phyloP scores from a whole-genome alignment of 148 eudicot genomes.

The Chenopodium quinoa region DNA sequence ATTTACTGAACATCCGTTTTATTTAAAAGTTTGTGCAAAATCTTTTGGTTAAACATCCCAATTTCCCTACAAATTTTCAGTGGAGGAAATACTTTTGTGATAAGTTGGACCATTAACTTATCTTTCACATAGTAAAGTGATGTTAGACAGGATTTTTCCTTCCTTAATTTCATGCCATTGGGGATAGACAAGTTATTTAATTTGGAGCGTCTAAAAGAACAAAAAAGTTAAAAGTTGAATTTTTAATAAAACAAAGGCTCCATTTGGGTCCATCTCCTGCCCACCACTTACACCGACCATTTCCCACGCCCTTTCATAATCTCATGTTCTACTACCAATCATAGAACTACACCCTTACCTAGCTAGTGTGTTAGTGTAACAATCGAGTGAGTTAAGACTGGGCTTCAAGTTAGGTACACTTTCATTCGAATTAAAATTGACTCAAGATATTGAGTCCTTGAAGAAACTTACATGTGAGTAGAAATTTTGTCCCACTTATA shows the following conservation, averaged over 20 bases:
- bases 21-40: no score
- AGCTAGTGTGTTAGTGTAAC: no score
- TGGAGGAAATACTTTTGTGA: background rate
- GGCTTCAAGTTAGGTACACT: no score
- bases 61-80: background rate
- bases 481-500: no score
- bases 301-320: background rate
- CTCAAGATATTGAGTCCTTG: no score
- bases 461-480: no score
- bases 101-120: background rate
- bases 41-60: no score
- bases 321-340: background rate
- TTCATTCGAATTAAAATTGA: no score
- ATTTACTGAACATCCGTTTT: no score
- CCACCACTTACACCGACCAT: conserved; percentile 10
- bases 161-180: background rate
- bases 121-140: background rate
- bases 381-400: no score
- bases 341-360: no score
- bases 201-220: background rate
- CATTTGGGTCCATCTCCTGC: background rate
- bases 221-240: background rate
- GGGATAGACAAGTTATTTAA: background rate
- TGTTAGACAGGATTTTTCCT: background rate
- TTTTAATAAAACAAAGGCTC: conserved; percentile 1